Evolutionary conservation across 768 basidiomycete genomes (phyloP).

Genomic region (Coprinopsis cinerea): DNA sequence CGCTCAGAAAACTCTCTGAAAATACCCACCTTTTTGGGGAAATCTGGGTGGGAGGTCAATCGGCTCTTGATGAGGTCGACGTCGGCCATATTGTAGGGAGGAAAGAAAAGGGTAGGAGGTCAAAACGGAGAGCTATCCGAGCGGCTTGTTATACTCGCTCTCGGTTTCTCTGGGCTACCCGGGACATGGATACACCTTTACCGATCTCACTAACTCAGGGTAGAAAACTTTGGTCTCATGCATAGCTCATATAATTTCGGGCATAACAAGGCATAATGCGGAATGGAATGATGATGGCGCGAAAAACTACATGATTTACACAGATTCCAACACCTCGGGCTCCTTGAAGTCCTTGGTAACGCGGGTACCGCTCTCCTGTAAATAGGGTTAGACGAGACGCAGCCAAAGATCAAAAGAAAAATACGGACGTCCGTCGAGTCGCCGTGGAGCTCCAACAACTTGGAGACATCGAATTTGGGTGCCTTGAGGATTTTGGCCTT

Average conservation of each 20-base stretch:
- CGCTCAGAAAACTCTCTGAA: too few relatives aligned
- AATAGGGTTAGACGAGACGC: slow-evolving; percentile 2
- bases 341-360: slow-evolving; percentile 97
- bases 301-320: slow-evolving; percentile 52
- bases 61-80: slow-evolving; percentile 61
- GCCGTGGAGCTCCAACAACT: slow-evolving; percentile 94
- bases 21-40: slow-evolving; percentile 78
- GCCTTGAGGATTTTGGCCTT: slow-evolving; percentile 99
- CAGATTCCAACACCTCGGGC: slow-evolving; percentile 89
- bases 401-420: neutral
- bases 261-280: slow-evolving; percentile 21
- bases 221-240: neutral
- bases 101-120: slow-evolving; percentile 9
- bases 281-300: slow-evolving; percentile 23
- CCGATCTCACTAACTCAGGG: slow-evolving; percentile 2
- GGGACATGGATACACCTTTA: neutral
- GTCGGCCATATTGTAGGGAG: slow-evolving; percentile 54
- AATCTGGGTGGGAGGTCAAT: slow-evolving; percentile 63
- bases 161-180: neutral
- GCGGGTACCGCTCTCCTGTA: slow-evolving; percentile 88
- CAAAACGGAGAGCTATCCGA: neutral
- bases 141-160: neutral
- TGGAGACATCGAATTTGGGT: slow-evolving; percentile 93
- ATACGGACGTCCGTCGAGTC: slow-evolving; percentile 85
- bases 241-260: slow-evolving; percentile 17